Base-by-base conservation (phyloP, 352 stramenopile genomes). In the Blastocystis sp. region DNA sequence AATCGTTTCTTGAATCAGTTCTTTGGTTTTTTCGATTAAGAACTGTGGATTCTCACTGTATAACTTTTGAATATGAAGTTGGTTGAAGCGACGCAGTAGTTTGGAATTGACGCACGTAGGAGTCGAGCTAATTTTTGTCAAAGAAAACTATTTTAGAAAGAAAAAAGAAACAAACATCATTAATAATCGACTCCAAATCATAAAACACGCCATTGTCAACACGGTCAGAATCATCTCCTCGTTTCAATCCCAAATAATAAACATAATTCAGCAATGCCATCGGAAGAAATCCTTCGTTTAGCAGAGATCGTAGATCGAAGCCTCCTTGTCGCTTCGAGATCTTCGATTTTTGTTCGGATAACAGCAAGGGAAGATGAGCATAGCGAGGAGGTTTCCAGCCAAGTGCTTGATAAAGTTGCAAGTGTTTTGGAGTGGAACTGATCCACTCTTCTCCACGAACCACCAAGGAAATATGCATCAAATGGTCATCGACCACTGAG, bases 391-490 rank as follows among this genome's bases (percentile, higher is more conserved):
- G 62, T 68, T 87, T 0, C 76, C 69, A 96, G 13, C 94, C 94
- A 20, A 97, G 91, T 47, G 93, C 93, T 79, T 95, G 94, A 91
- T 97, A 97, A 76, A 97, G 84, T 5, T 96, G 92, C 0, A 96
- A 79, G 89, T 97, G 94, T 90, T 96, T 97, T 20, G 94, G 94
- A 3, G 94, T 95, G 1, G 94, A 97, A 37, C 94, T 93, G 2
- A 97, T 91, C 94, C 94, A 97, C 90, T 97, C 94, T 77, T 97
- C 94, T 23, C 94, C 94, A 29, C 94, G 93, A 53, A 97, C 96
- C 39, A 97, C 94, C 90, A 96, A 93, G 62, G 93, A 94, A 90
- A 97, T 97, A 26, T 92, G 89, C 94, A 97, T 97, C 1, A 92
- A 91, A 79, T 96, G 93, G 87, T 97, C 94, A 88, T 97, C 94